Base-by-base conservation (phyloP, 768 basidiomycete genomes). In the Mrakia gelida region DNA sequence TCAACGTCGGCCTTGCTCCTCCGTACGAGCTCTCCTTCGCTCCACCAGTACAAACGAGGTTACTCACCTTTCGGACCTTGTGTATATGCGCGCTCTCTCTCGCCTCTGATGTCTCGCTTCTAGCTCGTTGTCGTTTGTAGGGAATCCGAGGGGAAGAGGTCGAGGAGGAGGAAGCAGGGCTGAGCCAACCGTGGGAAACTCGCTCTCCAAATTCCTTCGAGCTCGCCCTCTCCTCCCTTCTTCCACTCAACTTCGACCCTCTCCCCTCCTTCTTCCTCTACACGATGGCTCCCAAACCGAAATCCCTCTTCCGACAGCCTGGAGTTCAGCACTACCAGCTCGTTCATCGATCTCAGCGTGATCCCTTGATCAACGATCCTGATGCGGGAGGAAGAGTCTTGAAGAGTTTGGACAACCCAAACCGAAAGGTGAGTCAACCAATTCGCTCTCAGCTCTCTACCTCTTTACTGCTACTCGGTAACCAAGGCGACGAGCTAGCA, bases 261-360 rank as follows among this genome's bases (percentile, higher is more conserved):
- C 26, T 52, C 34, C 11, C 49, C 41, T 34, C 59, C 34, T 61
- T 34, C 49, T 38, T n/a, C 63, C 43, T n/a, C 30, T 41, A 3
- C 30, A 9, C 34, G n/a, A 78, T 78, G 77, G 70, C 77, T 16
- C 77, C 77, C 30, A 78, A 62, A 28, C 52, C 62, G 1, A 83
- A 83, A 76, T 95, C 95, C 21, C 88, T 95, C 80, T 99, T 93
- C 86, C 90, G 94, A 78, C 91, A 91, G 80, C 92, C 96, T 11
- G 93, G 92, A 30, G 90, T 92, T 75, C 90, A 91, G 82, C 95
- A 98, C 83, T 98, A 96, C 81, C 95, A 98, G 86, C 92, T 99
- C 56, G 95, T 99, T 30, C 94, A 98, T 83, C 89, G 97, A 79
- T 98, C 95, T 11, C 95, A 95, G 82, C 87, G 96, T 63, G 97